These are phyloP conservation scores for Globisporangium apiculatum DNA, from an alignment of 352 stramenopile species.

Conservation along the genomic window DNA sequence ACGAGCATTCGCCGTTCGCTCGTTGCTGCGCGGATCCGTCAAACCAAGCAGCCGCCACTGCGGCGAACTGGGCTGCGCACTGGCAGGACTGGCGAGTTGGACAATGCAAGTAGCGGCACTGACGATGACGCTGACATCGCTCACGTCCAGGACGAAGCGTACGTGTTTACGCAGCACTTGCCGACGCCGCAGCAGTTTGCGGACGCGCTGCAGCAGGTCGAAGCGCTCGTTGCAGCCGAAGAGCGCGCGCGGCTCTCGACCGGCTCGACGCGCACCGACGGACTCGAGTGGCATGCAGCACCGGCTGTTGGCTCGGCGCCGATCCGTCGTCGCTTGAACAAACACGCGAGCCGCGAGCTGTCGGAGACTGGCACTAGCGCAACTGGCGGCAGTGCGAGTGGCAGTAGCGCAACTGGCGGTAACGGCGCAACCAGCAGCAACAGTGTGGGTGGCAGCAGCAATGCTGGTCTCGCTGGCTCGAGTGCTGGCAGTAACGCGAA, in stretches of 20 bases:
- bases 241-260: slow-evolving; percentile 80
- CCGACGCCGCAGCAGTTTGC: slow-evolving; percentile 70
- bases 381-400: background rate
- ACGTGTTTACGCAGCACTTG: slow-evolving; percentile 83
- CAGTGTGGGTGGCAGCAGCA: slow-evolving; percentile 4
- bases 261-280: slow-evolving; percentile 84
- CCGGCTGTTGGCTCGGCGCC: slow-evolving; percentile 12
- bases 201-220: slow-evolving; percentile 71
- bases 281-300: slow-evolving; percentile 42
- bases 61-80: background rate
- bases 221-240: slow-evolving; percentile 70
- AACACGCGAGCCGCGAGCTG: slow-evolving; percentile 44
- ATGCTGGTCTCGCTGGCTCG: no score
- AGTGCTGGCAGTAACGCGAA: background rate
- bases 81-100: no score
- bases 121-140: slow-evolving; percentile 14
- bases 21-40: slow-evolving; percentile 9
- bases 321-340: slow-evolving; percentile 30
- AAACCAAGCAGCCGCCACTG: no score
- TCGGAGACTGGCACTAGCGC: slow-evolving; percentile 7
- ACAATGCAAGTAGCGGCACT: background rate
- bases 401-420: background rate
- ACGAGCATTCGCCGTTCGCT: slow-evolving; percentile 47
- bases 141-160: slow-evolving; percentile 35
- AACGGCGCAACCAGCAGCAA: slow-evolving; percentile 6